These are phyloP conservation scores for Wickerhamiella galacta DNA, from an alignment of 805 yeast genomes.

Conservation along the genomic window DNA sequence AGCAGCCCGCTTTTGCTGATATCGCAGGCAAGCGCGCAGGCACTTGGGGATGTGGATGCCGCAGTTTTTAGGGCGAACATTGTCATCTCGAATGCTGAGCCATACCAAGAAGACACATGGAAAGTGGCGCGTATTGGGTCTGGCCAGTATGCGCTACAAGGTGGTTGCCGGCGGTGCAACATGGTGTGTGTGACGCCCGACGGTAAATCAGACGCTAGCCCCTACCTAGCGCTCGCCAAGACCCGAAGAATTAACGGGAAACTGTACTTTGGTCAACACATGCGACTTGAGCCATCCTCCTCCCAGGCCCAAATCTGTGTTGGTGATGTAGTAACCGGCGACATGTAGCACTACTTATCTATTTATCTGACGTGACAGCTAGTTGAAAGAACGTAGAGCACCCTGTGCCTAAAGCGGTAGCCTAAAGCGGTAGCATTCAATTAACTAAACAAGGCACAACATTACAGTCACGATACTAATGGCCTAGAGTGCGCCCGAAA, in stretches of 20 bases:
- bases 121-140: slow-evolving; percentile 9
- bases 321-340: slow-evolving; percentile 1
- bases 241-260: slow-evolving; percentile 24
- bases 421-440: not conserved
- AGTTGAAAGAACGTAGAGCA: not conserved
- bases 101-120: slow-evolving; percentile 29
- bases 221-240: slow-evolving; percentile 23
- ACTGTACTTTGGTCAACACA: slow-evolving; percentile 26
- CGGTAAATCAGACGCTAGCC: slow-evolving; percentile 22
- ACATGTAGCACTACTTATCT: too few species aligned
- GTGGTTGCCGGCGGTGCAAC: slow-evolving; percentile 28
- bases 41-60: slow-evolving; percentile 8
- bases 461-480: not conserved
- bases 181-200: slow-evolving; percentile 28
- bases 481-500: not conserved
- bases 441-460: not conserved
- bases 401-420: not conserved
- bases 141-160: slow-evolving; percentile 11
- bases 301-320: not conserved
- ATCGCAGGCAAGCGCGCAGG: slow-evolving; percentile 19
- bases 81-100: slow-evolving; percentile 15
- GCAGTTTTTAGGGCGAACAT: slow-evolving; percentile 27
- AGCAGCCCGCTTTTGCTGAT: slow-evolving; percentile 27
- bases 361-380: too few species aligned
- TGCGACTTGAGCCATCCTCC: not conserved